Percentiles rank a stretch among this genome's conserved stretches.
phyloP scores from a whole-genome alignment of 768 basidiomycete species.

The Suillus hirtellus region DNA sequence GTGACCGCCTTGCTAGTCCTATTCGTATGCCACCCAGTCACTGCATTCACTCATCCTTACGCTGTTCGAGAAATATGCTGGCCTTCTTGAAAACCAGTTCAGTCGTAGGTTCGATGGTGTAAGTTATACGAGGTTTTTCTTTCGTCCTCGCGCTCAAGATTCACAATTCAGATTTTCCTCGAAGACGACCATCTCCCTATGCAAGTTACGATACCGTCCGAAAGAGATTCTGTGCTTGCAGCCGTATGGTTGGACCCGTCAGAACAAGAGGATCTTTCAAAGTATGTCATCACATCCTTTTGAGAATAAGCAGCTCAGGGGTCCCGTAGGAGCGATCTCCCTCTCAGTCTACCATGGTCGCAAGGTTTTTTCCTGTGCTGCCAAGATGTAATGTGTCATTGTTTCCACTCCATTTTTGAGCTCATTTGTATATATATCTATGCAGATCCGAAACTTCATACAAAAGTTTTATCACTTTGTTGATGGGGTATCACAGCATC shows the following conservation, averaged over 20 bases:
- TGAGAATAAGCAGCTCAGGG: slow-evolving; percentile 3
- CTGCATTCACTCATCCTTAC: slow-evolving; percentile 84
- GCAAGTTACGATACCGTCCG: slow-evolving; percentile 59
- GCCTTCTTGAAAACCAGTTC: slow-evolving; percentile 79
- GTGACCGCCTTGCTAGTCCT: slow-evolving; percentile 53
- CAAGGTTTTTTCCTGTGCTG: slow-evolving; percentile 95
- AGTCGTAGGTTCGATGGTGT: slow-evolving; percentile 81
- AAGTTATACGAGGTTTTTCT: slow-evolving; percentile 21
- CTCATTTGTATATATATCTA: slow-evolving; percentile 10
- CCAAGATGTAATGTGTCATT: slow-evolving; percentile 57
- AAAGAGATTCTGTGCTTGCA: slow-evolving; percentile 73
- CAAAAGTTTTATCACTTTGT: slow-evolving; percentile 96
- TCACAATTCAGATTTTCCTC: slow-evolving; percentile 61
- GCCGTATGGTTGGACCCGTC: slow-evolving; percentile 79
- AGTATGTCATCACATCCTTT: slow-evolving; percentile 38
- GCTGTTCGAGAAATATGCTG: slow-evolving; percentile 88
- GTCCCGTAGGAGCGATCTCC: slow-evolving; percentile 55
- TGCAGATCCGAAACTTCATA: slow-evolving; percentile 82
- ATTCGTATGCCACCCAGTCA: slow-evolving; percentile 81
- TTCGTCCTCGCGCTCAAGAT: slow-evolving; percentile 6
- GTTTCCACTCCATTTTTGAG: not conserved
- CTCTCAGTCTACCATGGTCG: slow-evolving; percentile 88
- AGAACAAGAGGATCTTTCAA: slow-evolving; percentile 59
- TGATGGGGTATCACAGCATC: slow-evolving; percentile 91
- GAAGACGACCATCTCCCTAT: slow-evolving; percentile 91